Evolutionary conservation across 192 early-diverging fungal species (phyloP).

Genomic region (Coemansia sp.): DNA sequence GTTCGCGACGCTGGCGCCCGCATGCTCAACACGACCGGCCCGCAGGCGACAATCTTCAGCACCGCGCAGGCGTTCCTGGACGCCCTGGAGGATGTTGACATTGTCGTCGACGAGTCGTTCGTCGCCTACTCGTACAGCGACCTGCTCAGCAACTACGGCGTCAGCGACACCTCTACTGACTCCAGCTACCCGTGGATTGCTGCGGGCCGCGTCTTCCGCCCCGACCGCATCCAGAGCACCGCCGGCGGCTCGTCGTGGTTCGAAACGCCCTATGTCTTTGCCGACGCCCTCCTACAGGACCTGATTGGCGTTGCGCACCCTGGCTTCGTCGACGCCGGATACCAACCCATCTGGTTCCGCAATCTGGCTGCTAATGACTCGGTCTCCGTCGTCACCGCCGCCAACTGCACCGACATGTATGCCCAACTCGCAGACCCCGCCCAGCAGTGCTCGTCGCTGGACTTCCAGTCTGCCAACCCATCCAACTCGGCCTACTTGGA

Average conservation of each 20-base stretch:
- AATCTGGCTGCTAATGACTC: slow-evolving; percentile 61
- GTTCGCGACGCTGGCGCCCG: slow-evolving; percentile 67
- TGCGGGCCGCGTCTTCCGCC: slow-evolving; percentile 63
- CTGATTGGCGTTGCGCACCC: slow-evolving; percentile 65
- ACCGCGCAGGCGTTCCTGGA: slow-evolving; percentile 52
- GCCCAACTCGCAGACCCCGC: slow-evolving; percentile 33
- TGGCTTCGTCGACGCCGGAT: slow-evolving; percentile 49
- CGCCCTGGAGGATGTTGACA: slow-evolving; percentile 60
- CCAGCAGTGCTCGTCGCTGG: slow-evolving; percentile 27
- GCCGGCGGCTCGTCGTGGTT: slow-evolving; percentile 72
- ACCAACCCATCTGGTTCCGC: slow-evolving; percentile 66
- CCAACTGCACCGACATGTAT: slow-evolving; percentile 59
- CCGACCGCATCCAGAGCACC: slow-evolving; percentile 64
- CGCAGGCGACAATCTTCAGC: slow-evolving; percentile 38
- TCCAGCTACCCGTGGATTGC: slow-evolving; percentile 62
- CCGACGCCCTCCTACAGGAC: slow-evolving; percentile 70
- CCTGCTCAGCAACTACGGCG: slow-evolving; percentile 60
- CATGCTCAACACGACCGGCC: slow-evolving; percentile 55
- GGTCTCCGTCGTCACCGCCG: slow-evolving; percentile 50
- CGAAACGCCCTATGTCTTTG: slow-evolving; percentile 63
- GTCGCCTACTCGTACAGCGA: slow-evolving; percentile 46
- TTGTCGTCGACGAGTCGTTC: slow-evolving; percentile 71
- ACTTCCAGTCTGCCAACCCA: slow-evolving; percentile 44
- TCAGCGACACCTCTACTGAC: slow-evolving; percentile 35
- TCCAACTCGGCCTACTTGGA: slow-evolving; percentile 36